Base-by-base conservation (phyloP, 768 basidiomycete genomes). In the Termitomyces sp. region DNA sequence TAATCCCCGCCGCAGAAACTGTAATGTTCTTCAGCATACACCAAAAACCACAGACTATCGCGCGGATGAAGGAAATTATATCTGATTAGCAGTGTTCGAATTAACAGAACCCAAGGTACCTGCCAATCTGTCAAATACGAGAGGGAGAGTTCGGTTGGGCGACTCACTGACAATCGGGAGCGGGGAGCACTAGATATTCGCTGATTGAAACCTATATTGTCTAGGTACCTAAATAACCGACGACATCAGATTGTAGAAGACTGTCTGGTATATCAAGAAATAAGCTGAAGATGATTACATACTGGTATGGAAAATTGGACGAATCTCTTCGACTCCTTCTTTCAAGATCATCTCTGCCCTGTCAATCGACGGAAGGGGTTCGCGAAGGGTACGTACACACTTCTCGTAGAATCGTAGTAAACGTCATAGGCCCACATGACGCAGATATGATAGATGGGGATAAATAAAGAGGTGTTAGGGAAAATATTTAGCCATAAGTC, bases 81-180 rank as follows among this genome's bases (percentile, higher is more conserved):
- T 36, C 33, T 26, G 28, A 47, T 33, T 18, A 13, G 44, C 5
- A 28, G 33, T n/a, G 9, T 35, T 38, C 22, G 35, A 6, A 24
- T 30, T 49, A 45, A n/a, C 36, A 28, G 7, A 40, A n/a, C 26
- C 28, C n/a, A 52, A 55, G 48, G 26, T 14, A 47, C 11, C 54
- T 62, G 56, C 55, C 56, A 20, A 62, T 59, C 61, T 57, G 61
- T 62, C 58, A 62, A 36, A 46, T 44, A 46, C n/a, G n/a, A 9
- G 52, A 52, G 26, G 45, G 50, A 18, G 30, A 26, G 18, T 44
- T 20, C 14, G 20, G 10, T 9, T 22, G 16, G 22, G 16, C 28
- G 20, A 22, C 28, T 41, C 22, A 46, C 24, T 33, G 16, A 9
- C 32, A 32, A n/a, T 35, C 14, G 22, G 18, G 10, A 36, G 20